A percentile compares a stretch with the other conserved stretches of the same genome.
These are phyloP conservation scores for Phaeotremella fagi DNA, from an alignment of 768 basidiomycete species.

Conservation along the genomic window DNA sequence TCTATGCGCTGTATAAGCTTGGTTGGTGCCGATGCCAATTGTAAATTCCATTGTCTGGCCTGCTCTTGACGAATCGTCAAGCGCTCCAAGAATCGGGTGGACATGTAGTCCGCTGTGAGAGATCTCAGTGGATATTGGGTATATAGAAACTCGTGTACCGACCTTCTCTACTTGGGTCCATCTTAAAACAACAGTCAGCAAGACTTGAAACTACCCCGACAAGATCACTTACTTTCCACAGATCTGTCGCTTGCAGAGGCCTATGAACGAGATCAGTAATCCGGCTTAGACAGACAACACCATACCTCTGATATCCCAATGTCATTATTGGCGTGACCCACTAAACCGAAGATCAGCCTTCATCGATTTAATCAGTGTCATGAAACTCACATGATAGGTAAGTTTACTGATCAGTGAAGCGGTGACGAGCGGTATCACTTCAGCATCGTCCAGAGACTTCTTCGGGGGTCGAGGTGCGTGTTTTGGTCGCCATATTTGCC, in stretches of 20 bases:
- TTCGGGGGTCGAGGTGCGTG: conserved; percentile 60
- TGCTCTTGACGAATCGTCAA: conserved; percentile 55
- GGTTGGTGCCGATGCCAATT: conserved; percentile 49
- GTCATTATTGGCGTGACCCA: conserved; percentile 51
- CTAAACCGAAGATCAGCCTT: conserved; percentile 3
- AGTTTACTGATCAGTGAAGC: conserved; percentile 61
- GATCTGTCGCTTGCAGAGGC: conserved; percentile 67
- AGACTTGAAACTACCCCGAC: not conserved
- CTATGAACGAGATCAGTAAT: conserved; percentile 37
- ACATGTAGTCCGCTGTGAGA: conserved; percentile 54
- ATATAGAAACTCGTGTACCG: not conserved
- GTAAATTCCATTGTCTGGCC: conserved; percentile 59
- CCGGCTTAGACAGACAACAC: conserved; percentile 69
- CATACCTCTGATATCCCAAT: conserved; percentile 65
- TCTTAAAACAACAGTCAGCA: conserved; percentile 6
- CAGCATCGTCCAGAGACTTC: conserved; percentile 57
- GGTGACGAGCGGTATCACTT: conserved; percentile 59
- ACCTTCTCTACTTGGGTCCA: conserved; percentile 40
- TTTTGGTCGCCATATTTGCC: conserved; percentile 56
- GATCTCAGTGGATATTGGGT: too few relatives aligned
- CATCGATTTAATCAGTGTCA: not conserved
- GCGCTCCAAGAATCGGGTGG: conserved; percentile 56
- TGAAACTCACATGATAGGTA: conserved; percentile 61
- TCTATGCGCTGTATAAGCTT: not conserved
- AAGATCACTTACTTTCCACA: conserved; percentile 59